Base-by-base conservation (phyloP, 2,329 filamentous ascomycete genomes). In the Beauveria pseudobassiana region DNA sequence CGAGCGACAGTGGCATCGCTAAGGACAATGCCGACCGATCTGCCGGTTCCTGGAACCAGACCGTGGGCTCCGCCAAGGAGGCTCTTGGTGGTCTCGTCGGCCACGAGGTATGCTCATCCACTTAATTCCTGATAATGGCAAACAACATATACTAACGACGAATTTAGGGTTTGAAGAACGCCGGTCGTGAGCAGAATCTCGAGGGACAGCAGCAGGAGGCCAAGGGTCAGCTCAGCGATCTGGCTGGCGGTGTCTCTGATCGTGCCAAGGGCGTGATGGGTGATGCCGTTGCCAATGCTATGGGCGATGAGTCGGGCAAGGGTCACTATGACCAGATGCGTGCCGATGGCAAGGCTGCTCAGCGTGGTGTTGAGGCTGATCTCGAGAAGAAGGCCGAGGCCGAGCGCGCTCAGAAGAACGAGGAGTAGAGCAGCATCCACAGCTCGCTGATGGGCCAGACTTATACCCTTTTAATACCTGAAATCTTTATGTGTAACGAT, bases 31-130 rank as follows among this genome's bases (percentile, higher is more conserved):
- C 87, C 12, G 80, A 93, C 73, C 90, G 92, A 66, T 78, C 81
- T 24, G 73, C 84, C 20, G 93, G 93, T 49, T 81, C 82, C 20
- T 96, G 89, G 87, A 91, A 96, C 78, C 93, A 97, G 77, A 96
- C 91, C 5, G 71, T 93, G n/a, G 93, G 93, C 58, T 84, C 88
- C 1, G 87, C 87, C 49, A 97, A 97, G 80, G 91, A 97, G 73
- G 79, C 87, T 5, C 65, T 95, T 1, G 93, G 93, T 62, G 87
- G 87, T 20, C 68, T 93, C 5, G 67, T 93, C 28, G 93, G 93
- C 63, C 86, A 84, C 65, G 88, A 95, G 76, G 83, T 84, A 72
- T 66, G 76, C 69, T 54, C 12, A 52, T 48, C 26, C 5, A 5
- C 18, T 10, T 5, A 12, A 5, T 8, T 53, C 7, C 3, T 8